A percentile compares a stretch with the other conserved stretches of the same genome.
These are phyloP conservation scores for Symbiotaphrina buchneri DNA, from an alignment of 495 filamentous ascomycete genomes.

Conservation along the genomic window DNA sequence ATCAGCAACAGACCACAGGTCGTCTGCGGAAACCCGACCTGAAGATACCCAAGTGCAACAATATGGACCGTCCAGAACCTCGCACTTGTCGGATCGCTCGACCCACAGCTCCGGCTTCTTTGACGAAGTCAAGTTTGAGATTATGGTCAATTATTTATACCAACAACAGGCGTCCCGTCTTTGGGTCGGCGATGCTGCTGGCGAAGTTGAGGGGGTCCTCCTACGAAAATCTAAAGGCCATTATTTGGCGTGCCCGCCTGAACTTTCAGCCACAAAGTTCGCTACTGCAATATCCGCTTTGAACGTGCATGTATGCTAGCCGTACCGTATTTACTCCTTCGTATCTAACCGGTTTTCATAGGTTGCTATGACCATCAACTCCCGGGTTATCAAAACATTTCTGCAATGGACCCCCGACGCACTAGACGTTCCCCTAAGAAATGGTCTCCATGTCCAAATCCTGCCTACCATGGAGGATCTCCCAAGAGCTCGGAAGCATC, in stretches of 20 bases:
- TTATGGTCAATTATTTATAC: conserved; percentile 66
- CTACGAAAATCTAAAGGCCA: conserved; percentile 38
- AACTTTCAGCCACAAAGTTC: conserved; percentile 30
- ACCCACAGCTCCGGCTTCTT: conserved; percentile 30
- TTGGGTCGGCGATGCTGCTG: conserved; percentile 45
- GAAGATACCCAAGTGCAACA: conserved; percentile 22
- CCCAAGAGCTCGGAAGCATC: conserved; percentile 41
- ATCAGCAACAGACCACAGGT: conserved; percentile 1
- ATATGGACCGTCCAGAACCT: conserved; percentile 24
- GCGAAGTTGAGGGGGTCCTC: conserved; percentile 46
- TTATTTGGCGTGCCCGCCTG: conserved; percentile 47
- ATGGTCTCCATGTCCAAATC: conserved; percentile 52
- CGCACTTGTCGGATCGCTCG: conserved; percentile 23
- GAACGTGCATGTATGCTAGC: conserved; percentile 34
- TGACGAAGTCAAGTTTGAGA: conserved; percentile 61
- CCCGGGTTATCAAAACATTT: conserved; percentile 53
- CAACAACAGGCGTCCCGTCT: conserved; percentile 50
- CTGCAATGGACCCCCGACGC: conserved; percentile 46
- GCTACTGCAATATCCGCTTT: conserved; percentile 38
- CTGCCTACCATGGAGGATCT: conserved; percentile 46
- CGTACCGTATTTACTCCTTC: background rate
- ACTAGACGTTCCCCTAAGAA: conserved; percentile 49
- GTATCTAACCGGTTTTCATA: conserved; percentile 12
- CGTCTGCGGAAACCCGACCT: conserved; percentile 10
- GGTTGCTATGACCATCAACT: conserved; percentile 65